These are phyloP conservation scores for Astragalus glycyphyllos DNA, from an alignment of 306 rosid species.

Conservation along the genomic window DNA sequence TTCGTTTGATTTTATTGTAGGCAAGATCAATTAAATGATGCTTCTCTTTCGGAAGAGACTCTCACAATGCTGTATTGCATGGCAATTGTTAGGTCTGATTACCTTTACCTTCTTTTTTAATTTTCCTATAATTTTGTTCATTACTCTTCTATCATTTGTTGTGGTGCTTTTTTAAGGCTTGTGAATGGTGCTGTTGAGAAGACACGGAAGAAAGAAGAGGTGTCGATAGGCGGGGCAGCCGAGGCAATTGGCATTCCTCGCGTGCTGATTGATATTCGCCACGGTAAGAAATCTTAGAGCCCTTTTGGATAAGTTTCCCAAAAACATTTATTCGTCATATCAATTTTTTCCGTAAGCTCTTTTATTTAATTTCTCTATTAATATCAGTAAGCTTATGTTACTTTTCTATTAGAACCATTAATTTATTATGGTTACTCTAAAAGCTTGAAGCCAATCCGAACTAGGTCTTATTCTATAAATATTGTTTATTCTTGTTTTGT, in stretches of 20 bases:
- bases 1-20: slow-evolving; percentile 37
- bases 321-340: neutral
- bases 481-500: neutral
- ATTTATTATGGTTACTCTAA: neutral
- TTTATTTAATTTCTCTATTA: neutral
- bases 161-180: slow-evolving; percentile 61
- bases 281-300: slow-evolving; percentile 56
- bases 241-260: slow-evolving; percentile 86
- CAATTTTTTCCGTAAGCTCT: neutral
- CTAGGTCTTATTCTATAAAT: neutral
- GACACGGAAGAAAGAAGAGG: slow-evolving; percentile 68
- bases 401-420: neutral
- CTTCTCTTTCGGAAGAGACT: slow-evolving; percentile 71
- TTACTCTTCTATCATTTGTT: slow-evolving; percentile 3
- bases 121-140: neutral
- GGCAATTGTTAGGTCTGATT: slow-evolving; percentile 85
- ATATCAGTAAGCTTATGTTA: neutral
- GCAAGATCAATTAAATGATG: slow-evolving; percentile 44
- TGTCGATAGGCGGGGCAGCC: slow-evolving; percentile 80
- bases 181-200: slow-evolving; percentile 91
- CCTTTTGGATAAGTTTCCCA: neutral
- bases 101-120: slow-evolving; percentile 32
- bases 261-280: slow-evolving; percentile 85
- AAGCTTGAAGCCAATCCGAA: slow-evolving; percentile 1
- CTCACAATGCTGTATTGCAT: slow-evolving; percentile 79